A percentile compares a stretch with the other conserved stretches of the same genome.
phyloP scores from a whole-genome alignment of 257 asterid species.

The Perilla frutescens region DNA sequence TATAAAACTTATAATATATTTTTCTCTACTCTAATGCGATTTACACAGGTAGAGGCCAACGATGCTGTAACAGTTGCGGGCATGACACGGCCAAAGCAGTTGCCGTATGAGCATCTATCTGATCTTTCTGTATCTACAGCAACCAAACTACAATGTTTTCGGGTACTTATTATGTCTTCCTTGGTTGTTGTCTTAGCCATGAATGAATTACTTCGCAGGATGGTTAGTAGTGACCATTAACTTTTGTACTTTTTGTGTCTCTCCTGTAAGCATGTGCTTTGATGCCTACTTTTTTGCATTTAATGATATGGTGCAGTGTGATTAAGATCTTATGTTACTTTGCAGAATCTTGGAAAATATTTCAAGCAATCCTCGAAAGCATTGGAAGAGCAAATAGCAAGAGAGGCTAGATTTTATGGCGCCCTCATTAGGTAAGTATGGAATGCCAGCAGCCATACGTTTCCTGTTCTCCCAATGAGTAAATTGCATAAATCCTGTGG shows the following conservation, averaged over 20 bases:
- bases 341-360: conserved; percentile 92
- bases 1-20: conserved; percentile 1
- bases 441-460: conserved; percentile 20
- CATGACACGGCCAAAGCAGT: conserved; percentile 93
- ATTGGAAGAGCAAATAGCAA: conserved; percentile 77
- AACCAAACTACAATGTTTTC: conserved; percentile 90
- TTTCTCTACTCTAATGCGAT: conserved; percentile 30
- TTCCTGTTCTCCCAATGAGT: conserved; percentile 7
- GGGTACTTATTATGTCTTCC: conserved; percentile 53
- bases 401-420: conserved; percentile 98
- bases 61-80: conserved; percentile 96
- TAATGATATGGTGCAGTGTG: background rate
- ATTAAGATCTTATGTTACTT: conserved; percentile 26
- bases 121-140: conserved; percentile 96
- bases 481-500: conserved; percentile 6
- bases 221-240: background rate
- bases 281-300: conserved; percentile 12
- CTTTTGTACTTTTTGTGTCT: background rate
- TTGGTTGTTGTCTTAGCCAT: conserved; percentile 23
- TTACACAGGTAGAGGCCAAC: conserved; percentile 82
- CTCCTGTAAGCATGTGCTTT: conserved; percentile 30
- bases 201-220: conserved; percentile 18
- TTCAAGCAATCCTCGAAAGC: conserved; percentile 95
- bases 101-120: conserved; percentile 83
- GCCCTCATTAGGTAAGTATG: conserved; percentile 85